These are phyloP conservation scores for Physcia stellaris DNA, from an alignment of 495 filamentous ascomycete species.

Conservation along the genomic window DNA sequence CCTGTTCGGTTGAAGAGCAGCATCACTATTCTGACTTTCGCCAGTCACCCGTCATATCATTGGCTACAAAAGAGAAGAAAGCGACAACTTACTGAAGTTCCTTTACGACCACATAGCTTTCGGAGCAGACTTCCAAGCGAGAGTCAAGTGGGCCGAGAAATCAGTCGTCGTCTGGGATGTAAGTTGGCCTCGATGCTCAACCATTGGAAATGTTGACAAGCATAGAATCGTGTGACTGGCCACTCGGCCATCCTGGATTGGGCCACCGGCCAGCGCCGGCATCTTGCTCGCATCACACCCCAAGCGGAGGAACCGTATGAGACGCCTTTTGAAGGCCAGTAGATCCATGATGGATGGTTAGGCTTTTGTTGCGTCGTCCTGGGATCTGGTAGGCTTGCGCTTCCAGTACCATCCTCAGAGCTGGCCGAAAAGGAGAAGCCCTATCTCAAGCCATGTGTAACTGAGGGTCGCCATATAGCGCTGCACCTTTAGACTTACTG, in stretches of 20 bases:
- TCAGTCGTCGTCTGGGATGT: conserved; percentile 85
- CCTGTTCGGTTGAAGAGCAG: background rate
- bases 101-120: conserved; percentile 73
- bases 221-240: conserved; percentile 57
- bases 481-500: too few relatives aligned
- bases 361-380: too few relatives aligned
- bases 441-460: too few relatives aligned
- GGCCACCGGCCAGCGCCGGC: conserved; percentile 60
- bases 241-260: conserved; percentile 73
- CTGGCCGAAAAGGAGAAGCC: too few relatives aligned
- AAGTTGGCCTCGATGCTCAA: conserved; percentile 12
- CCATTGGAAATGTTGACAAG: conserved; percentile 9
- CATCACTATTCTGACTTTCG: background rate
- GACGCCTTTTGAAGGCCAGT: conserved; percentile 45
- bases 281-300: conserved; percentile 72
- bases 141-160: conserved; percentile 70
- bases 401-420: too few relatives aligned
- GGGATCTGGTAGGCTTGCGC: too few relatives aligned
- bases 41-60: conserved; percentile 58
- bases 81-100: conserved; percentile 70
- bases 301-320: conserved; percentile 68
- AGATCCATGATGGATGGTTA: too few relatives aligned
- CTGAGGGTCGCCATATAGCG: too few relatives aligned
- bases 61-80: conserved; percentile 65
- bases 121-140: conserved; percentile 74